phyloP scores from a whole-genome alignment of 2,329 filamentous ascomycete species.

The Beauveria pseudobassiana region DNA sequence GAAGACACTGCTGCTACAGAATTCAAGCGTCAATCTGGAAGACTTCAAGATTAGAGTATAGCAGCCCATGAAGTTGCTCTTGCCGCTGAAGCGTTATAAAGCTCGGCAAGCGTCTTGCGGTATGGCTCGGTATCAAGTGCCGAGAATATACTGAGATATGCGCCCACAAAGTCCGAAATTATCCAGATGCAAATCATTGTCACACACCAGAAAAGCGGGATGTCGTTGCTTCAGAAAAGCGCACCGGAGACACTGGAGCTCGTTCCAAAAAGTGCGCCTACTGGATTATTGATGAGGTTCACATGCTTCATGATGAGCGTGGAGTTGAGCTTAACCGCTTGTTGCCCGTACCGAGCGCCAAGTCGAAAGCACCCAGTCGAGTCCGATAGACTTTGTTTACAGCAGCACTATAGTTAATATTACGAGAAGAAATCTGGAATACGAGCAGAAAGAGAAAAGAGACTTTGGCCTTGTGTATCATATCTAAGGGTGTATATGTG shows the following conservation, averaged over 20 bases:
- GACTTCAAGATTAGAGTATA: conserved; percentile 99
- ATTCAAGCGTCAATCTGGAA: conserved; percentile 72
- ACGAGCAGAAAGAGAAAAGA: neutral
- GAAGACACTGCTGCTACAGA: conserved; percentile 67
- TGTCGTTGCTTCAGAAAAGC: conserved; percentile 93
- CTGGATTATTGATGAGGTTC: conserved; percentile 98
- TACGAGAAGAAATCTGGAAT: neutral
- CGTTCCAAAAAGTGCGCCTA: conserved; percentile 87
- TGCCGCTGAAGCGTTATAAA: conserved; percentile 95
- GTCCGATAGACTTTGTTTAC: conserved; percentile 2
- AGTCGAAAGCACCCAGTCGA: conserved; percentile 88
- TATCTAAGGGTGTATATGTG: neutral
- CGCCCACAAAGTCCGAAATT: conserved; percentile 92
- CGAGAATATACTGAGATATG: conserved; percentile 97
- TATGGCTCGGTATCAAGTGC: conserved; percentile 87
- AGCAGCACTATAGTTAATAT: neutral
- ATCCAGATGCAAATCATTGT: conserved; percentile 96
- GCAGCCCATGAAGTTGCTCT: conserved; percentile 99
- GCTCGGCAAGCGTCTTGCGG: conserved; percentile 79
- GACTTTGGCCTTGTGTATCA: neutral
- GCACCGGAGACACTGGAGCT: conserved; percentile 94
- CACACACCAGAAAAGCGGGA: conserved; percentile 99
- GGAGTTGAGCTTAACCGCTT: conserved; percentile 91
- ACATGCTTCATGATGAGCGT: conserved; percentile 98
- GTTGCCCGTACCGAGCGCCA: conserved; percentile 93